A percentile compares a stretch with the other conserved stretches of the same genome.
Evolutionary conservation across 1,284 basidiomycete species (phyloP).

Genomic region (Wallemia mellicola): DNA sequence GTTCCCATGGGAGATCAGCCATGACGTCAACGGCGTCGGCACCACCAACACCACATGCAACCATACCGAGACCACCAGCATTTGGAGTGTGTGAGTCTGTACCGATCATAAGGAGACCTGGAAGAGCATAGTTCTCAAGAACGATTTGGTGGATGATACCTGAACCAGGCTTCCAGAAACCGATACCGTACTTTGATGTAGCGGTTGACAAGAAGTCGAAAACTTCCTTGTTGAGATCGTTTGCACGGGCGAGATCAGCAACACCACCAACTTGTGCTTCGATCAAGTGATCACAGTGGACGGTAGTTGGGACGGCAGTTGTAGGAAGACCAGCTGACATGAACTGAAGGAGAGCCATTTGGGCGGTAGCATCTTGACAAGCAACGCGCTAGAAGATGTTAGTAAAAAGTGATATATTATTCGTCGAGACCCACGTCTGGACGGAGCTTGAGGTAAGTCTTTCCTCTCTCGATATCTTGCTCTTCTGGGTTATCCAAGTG

Average conservation of each 20-base stretch:
- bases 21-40: slow-evolving; percentile 98
- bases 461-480: slow-evolving; percentile 62
- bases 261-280: slow-evolving; percentile 83
- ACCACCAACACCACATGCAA: slow-evolving; percentile 96
- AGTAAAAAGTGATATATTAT: slow-evolving; percentile 1
- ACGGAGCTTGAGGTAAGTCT: slow-evolving; percentile 77
- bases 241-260: slow-evolving; percentile 74
- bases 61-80: slow-evolving; percentile 94
- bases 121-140: slow-evolving; percentile 96
- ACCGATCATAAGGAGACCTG: slow-evolving; percentile 97
- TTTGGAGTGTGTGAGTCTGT: slow-evolving; percentile 98
- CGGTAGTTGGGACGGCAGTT: slow-evolving; percentile 84
- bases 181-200: slow-evolving; percentile 93
- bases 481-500: slow-evolving; percentile 80
- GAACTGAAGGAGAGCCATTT: slow-evolving; percentile 99
- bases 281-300: slow-evolving; percentile 97
- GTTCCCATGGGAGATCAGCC: slow-evolving; percentile 91
- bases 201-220: slow-evolving; percentile 98
- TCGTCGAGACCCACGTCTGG: slow-evolving; percentile 41
- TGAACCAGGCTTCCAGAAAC: slow-evolving; percentile 97
- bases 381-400: slow-evolving; percentile 56
- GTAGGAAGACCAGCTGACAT: slow-evolving; percentile 99
- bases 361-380: slow-evolving; percentile 94
- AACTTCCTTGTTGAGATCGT: slow-evolving; percentile 91
- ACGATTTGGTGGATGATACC: slow-evolving; percentile 97